Evolutionary conservation across 139 green algal genomes (phyloP).

Genomic region (Desmodesmus armatus): DNA sequence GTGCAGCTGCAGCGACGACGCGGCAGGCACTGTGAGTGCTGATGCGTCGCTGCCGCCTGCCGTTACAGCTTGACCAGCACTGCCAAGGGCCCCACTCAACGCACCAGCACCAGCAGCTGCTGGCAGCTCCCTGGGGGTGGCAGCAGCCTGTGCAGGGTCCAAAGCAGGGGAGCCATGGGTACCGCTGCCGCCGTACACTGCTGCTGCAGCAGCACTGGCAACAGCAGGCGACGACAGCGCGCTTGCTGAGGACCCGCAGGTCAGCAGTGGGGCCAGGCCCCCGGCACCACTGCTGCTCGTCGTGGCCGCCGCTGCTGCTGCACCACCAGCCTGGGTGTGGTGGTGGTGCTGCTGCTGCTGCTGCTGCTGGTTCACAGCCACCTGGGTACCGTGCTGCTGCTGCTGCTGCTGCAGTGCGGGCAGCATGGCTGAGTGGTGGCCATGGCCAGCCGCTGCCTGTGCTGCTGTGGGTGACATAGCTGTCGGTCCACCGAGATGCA

Average conservation of each 20-base stretch:
- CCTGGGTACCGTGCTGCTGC: not conserved
- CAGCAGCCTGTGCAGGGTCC: not conserved
- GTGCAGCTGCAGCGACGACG: constrained; percentile 10
- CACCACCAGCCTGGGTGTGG: not conserved
- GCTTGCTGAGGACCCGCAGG: no score
- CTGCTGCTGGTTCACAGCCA: not conserved
- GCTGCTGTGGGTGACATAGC: constrained; percentile 11
- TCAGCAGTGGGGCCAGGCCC: not conserved
- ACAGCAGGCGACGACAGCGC: no score
- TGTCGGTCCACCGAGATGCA: not conserved
- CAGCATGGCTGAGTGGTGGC: no score
- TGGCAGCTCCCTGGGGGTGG: not conserved
- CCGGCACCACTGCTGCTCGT: constrained; percentile 8
- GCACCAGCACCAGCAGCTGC: not conserved
- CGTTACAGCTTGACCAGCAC: not conserved
- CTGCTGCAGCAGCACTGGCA: not conserved
- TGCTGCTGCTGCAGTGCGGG: not conserved
- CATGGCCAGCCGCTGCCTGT: not conserved
- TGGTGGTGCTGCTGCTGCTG: constrained; percentile 5
- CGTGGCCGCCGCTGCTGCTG: not conserved
- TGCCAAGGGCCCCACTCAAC: not conserved
- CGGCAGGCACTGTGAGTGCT: not conserved
- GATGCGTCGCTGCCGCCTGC: not conserved
- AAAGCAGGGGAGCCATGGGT: no score
- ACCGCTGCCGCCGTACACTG: not conserved